Conservation (phyloP, 2,329 filamentous ascomycete species). For the Nigrospora oryzae region DNA sequence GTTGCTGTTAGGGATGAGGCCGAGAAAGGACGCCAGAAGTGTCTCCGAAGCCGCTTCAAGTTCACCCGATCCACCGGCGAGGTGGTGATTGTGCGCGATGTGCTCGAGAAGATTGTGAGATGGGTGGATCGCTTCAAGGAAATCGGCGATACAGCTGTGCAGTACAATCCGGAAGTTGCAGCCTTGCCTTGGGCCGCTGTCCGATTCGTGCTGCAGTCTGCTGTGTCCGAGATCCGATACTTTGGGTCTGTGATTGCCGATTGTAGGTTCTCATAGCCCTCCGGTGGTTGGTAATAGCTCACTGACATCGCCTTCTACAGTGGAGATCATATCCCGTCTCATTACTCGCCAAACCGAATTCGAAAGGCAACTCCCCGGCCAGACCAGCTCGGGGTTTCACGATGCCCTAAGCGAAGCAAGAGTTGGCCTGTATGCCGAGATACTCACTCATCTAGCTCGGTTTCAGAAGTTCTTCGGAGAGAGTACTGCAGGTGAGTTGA, state of each 20-base stretch:
- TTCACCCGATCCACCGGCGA: not conserved
- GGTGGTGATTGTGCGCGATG: conserved; percentile 7
- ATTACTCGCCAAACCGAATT: not conserved
- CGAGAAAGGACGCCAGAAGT: too few relatives aligned
- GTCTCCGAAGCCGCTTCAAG: too few relatives aligned
- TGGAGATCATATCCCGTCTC: not conserved
- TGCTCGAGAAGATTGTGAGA: conserved; percentile 6
- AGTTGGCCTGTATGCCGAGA: not conserved
- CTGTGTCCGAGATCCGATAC: not conserved
- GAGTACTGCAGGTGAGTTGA: not conserved
- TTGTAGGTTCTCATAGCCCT: not conserved
- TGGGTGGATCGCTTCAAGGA: conserved; percentile 20
- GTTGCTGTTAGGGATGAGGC: too few relatives aligned
- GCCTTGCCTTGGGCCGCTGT: conserved; percentile 20
- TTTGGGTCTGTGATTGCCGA: not conserved
- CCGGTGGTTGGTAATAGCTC: too few relatives aligned
- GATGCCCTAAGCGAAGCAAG: not conserved
- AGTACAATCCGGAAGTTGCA: conserved; percentile 17
- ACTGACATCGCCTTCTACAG: not conserved
- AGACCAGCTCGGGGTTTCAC: not conserved
- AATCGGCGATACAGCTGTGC: conserved; percentile 14
- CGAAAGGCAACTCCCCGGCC: not conserved
- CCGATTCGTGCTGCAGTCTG: conserved; percentile 15
- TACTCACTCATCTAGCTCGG: not conserved
- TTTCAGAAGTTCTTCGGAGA: not conserved